Base-by-base conservation (phyloP, 2,329 filamentous ascomycete species). In the Hypoxylon sp. region DNA sequence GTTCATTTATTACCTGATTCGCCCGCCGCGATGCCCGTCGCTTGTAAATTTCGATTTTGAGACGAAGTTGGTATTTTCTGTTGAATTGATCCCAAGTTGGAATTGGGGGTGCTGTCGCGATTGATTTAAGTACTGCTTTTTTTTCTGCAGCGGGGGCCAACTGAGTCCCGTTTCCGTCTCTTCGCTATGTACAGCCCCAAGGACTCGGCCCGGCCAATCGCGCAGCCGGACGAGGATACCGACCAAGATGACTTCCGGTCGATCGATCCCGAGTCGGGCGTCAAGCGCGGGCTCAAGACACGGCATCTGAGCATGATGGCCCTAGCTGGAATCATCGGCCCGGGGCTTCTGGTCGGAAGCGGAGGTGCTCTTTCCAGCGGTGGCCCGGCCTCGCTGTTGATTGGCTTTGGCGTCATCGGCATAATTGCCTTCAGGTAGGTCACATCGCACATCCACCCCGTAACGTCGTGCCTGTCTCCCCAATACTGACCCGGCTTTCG, bases 341-440 rank as follows among this genome's bases (percentile, higher is more conserved):
- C 92, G 3, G 92, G 92, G 21, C 82, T 94, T 44, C 84, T 94
- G 2, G 89, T 93, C 59, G 92, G 91, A 15, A 86, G 90, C 2
- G 92, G 92, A 37, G 88, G 89, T 51, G 92, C 92, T 0, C 81
- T 94, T 24, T 83, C 86, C 11, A 87, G 84, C 46, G 91, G 91
- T 61, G 92, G 92, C 0, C 92, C 92, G 15, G 92, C 90, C 0
- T 89, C 91, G 0, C 80, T 93, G 53, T 78, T 94, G 37, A 93
- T 94, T 74, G 91, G 91, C 1, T 94, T 94, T 71, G 87, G 85
- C 8, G 81, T 93, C 29, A 91, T 93, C 70, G 91, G 90, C 10
- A 85, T 93, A 68, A 87, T 93, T 65, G 91, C 91, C 1, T 79
- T 79, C 53, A 78, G 75, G 76, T 77, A 72, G 75, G 76, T 77